phyloP scores from a whole-genome alignment of 2,329 filamentous ascomycete species.

The Trichoderma sp. region DNA sequence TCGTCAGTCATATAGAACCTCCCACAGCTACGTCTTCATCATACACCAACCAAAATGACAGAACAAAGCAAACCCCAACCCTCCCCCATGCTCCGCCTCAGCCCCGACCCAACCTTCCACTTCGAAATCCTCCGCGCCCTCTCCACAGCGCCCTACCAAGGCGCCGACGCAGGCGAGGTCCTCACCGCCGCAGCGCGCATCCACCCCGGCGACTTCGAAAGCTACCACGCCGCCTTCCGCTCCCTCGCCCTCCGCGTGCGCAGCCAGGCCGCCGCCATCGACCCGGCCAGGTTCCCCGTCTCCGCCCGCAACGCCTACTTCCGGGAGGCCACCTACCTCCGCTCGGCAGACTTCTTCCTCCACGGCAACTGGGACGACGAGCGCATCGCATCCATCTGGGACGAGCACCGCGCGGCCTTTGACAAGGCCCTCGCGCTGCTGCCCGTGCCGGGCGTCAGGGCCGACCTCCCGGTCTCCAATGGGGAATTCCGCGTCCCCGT shows the following conservation, averaged over 20 bases:
- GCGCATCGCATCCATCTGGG: constrained; percentile 44
- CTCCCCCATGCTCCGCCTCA: constrained; percentile 31
- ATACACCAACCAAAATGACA: neutral
- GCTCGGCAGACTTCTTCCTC: constrained; percentile 47
- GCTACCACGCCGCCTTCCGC: constrained; percentile 33
- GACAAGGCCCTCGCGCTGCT: constrained; percentile 43
- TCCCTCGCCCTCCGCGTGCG: constrained; percentile 32
- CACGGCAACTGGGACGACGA: constrained; percentile 46
- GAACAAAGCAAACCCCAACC: neutral
- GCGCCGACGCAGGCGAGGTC: constrained; percentile 39
- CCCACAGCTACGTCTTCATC: neutral
- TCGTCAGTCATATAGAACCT: neutral
- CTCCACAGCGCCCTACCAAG: constrained; percentile 32
- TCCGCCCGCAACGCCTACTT: constrained; percentile 39
- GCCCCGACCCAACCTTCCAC: constrained; percentile 33
- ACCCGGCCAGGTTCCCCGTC: constrained; percentile 31
- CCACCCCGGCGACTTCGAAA: constrained; percentile 34
- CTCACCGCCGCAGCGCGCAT: constrained; percentile 35
- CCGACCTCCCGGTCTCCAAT: constrained; percentile 38
- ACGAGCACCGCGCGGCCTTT: constrained; percentile 42
- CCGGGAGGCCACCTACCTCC: constrained; percentile 47
- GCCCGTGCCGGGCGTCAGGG: constrained; percentile 38
- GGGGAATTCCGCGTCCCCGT: constrained; percentile 38
- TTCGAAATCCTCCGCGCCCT: constrained; percentile 36
- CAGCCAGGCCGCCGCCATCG: constrained; percentile 28